These are phyloP conservation scores for Aethionema arabicum DNA, from an alignment of 345 rosid species.

Conservation along the genomic window DNA sequence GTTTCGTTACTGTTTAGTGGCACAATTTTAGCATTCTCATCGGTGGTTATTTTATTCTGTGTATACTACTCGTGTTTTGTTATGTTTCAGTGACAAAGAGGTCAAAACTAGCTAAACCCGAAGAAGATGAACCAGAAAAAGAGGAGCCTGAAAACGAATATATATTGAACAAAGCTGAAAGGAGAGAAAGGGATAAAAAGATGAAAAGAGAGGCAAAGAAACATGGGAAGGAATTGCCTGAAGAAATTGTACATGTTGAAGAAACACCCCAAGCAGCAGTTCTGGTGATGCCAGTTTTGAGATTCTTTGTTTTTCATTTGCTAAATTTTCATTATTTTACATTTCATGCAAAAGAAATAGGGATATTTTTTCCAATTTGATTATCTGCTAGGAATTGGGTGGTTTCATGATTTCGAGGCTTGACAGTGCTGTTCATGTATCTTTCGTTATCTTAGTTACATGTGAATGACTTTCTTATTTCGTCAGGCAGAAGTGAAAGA, in stretches of 20 bases:
- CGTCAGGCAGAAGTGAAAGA: conserved; percentile 85
- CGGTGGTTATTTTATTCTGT: background rate
- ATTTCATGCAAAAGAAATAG: background rate
- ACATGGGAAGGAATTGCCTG: conserved; percentile 52
- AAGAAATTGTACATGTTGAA: conserved; percentile 48
- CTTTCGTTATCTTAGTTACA: background rate
- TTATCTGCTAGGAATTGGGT: background rate
- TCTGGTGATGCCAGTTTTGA: conserved; percentile 54
- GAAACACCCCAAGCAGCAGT: conserved; percentile 69
- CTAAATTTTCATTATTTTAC: background rate
- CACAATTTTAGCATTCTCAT: background rate
- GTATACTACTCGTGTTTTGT: conserved; percentile 18
- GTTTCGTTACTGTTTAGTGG: background rate
- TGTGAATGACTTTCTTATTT: conserved; percentile 15
- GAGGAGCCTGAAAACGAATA: conserved; percentile 41
- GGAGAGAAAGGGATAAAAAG: conserved; percentile 80
- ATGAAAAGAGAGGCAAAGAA: conserved; percentile 71
- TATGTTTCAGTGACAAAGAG: conserved; percentile 42
- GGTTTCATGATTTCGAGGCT: conserved; percentile 3
- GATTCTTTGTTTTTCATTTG: conserved; percentile 5
- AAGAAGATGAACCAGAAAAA: conserved; percentile 29
- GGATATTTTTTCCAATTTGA: background rate
- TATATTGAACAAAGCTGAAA: conserved; percentile 63
- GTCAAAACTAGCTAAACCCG: conserved; percentile 30
- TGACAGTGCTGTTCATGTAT: background rate